Evolutionary conservation across 139 green algal genomes (phyloP).

Genomic region (Chlamydomonas sp.): DNA sequence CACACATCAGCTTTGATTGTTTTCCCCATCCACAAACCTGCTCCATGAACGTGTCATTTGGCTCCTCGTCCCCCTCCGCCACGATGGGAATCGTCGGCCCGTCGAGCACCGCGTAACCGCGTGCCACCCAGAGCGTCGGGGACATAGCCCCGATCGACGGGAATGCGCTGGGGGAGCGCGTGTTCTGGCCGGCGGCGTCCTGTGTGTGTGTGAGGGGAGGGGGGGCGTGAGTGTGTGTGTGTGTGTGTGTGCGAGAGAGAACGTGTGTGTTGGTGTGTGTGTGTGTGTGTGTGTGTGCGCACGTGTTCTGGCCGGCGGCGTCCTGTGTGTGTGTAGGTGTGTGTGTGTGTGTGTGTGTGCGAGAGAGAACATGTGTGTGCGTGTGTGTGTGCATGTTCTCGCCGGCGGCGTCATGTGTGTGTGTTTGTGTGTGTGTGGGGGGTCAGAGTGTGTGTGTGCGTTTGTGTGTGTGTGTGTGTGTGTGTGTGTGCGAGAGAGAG

Average conservation of each 20-base stretch:
- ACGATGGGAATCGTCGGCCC: conserved; percentile 89
- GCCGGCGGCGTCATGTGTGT: background rate
- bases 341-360: background rate
- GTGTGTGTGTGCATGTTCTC: background rate
- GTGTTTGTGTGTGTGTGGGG: too few species aligned
- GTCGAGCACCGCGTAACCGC: conserved; percentile 88
- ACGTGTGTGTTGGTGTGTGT: too few species aligned
- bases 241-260: too few species aligned
- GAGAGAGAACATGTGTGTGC: background rate
- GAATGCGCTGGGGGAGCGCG: conserved; percentile 79
- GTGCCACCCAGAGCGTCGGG: conserved; percentile 82
- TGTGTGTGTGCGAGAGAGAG: background rate
- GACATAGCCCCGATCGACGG: conserved; percentile 67
- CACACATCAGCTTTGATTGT: too few species aligned
- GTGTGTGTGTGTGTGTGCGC: conserved; percentile 14
- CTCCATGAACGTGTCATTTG: conserved; percentile 96
- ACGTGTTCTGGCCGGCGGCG: conserved; percentile 83
- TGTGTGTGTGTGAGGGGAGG: conserved; percentile 25
- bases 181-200: conserved; percentile 90
- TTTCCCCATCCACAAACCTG: too few species aligned
- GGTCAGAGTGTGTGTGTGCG: background rate
- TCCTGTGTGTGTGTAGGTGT: conserved; percentile 73
- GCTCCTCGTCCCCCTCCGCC: conserved; percentile 64
- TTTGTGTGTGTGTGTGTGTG: background rate
- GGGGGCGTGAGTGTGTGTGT: too few species aligned